phyloP scores from a whole-genome alignment of 2,329 filamentous ascomycete genomes.

The Colletotrichum acutatum region DNA sequence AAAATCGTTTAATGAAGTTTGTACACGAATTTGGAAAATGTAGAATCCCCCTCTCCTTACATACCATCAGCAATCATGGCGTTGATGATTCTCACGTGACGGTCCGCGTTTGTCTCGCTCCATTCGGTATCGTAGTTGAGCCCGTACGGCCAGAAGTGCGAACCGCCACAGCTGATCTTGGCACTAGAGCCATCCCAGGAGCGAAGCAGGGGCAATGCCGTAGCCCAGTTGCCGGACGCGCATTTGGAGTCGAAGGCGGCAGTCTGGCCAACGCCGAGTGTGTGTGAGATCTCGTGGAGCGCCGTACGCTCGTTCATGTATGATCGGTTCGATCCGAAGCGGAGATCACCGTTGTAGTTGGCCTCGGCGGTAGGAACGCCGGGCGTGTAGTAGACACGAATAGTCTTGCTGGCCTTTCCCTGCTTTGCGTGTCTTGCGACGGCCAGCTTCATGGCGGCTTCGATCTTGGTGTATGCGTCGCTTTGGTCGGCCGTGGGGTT shows the following conservation, averaged over 20 bases:
- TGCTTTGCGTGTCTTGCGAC: constrained; percentile 52
- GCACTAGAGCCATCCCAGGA: constrained; percentile 52
- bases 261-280: constrained; percentile 58
- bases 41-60: not conserved
- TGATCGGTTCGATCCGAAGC: constrained; percentile 55
- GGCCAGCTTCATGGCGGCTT: constrained; percentile 53
- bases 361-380: constrained; percentile 58
- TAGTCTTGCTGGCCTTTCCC: constrained; percentile 48
- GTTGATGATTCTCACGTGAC: constrained; percentile 55
- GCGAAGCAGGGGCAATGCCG: constrained; percentile 50
- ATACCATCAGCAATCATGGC: constrained; percentile 57
- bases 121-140: constrained; percentile 56
- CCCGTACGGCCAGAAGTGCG: constrained; percentile 55
- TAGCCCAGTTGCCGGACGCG: constrained; percentile 53
- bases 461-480: constrained; percentile 57
- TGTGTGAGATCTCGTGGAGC: constrained; percentile 60
- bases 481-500: constrained; percentile 54
- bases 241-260: constrained; percentile 51
- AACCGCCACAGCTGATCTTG: constrained; percentile 52
- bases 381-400: constrained; percentile 54
- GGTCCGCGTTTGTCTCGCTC: constrained; percentile 56
- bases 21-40: not conserved
- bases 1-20: not conserved
- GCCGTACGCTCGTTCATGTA: constrained; percentile 62
- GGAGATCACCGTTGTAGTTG: constrained; percentile 57